Evolutionary conservation across 768 basidiomycete species (phyloP).

Genomic region (Leucocoprinus leucothites): DNA sequence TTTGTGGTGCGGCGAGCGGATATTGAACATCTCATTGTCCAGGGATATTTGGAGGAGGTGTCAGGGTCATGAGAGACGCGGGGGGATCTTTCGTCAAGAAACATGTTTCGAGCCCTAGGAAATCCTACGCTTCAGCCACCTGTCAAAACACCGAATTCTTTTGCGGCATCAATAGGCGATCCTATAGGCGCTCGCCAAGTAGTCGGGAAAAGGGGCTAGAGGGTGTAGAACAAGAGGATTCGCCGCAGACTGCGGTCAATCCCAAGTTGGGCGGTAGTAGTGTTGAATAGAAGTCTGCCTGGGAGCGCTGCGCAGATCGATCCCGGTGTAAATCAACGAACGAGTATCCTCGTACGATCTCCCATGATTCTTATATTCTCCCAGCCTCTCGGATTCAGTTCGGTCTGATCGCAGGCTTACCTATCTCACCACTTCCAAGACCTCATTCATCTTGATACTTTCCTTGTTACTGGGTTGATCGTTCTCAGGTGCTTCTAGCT

Average conservation of each 20-base stretch:
- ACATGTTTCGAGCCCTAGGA: too few species aligned
- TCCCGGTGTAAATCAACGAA: not conserved
- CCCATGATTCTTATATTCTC: not conserved
- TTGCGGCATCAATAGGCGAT: too few species aligned
- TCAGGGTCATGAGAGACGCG: slow-evolving; percentile 20
- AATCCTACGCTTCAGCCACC: too few species aligned
- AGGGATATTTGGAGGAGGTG: slow-evolving; percentile 90
- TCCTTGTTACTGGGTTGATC: too few species aligned
- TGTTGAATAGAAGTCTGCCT: too few species aligned
- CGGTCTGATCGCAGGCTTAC: not conserved
- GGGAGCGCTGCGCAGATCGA: not conserved
- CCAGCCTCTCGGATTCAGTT: not conserved
- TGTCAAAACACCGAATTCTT: too few species aligned
- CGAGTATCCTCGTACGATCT: not conserved
- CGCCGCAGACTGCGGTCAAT: not conserved
- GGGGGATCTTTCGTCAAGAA: too few species aligned
- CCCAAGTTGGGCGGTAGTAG: not conserved
- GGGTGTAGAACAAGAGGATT: too few species aligned
- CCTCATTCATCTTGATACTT: not conserved
- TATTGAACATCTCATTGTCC: slow-evolving; percentile 91
- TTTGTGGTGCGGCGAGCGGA: slow-evolving; percentile 87
- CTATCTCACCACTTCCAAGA: not conserved
- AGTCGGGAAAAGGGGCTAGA: too few species aligned
- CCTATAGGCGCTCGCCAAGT: too few species aligned
- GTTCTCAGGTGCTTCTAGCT: too few species aligned